Conservation (phyloP, 2,329 filamentous ascomycete species). For the Pseudocercospora macadamiae region DNA sequence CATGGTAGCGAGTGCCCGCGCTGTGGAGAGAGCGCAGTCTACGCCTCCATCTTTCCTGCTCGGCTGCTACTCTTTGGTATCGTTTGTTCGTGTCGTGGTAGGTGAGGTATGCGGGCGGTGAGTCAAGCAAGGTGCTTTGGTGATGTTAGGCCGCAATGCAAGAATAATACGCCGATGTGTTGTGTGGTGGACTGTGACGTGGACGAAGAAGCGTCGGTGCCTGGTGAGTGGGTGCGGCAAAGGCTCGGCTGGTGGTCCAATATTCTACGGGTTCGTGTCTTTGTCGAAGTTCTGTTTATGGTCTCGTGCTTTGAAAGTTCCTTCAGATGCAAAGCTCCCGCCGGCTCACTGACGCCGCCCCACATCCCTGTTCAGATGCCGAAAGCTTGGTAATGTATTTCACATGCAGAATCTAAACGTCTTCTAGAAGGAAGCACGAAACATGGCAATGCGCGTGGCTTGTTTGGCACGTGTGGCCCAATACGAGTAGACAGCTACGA, state of each 20-base stretch:
- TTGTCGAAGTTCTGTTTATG: not conserved
- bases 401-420: not conserved
- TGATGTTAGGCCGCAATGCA: not conserved
- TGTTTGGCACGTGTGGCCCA: not conserved
- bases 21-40: conserved; percentile 13
- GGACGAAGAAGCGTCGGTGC: not conserved
- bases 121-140: conserved; percentile 13
- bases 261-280: too few species aligned
- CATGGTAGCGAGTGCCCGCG: conserved; percentile 25
- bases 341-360: too few species aligned
- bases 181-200: not conserved
- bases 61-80: not conserved
- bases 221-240: not conserved
- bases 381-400: too few species aligned
- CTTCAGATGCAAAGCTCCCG: conserved; percentile 2
- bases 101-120: not conserved
- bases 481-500: conserved; percentile 9
- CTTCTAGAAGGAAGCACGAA: not conserved
- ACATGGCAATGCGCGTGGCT: not conserved
- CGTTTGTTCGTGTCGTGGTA: not conserved
- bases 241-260: not conserved
- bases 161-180: not conserved
- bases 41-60: conserved; percentile 15
- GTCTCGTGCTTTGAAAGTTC: not conserved
- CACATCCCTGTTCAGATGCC: too few species aligned